These are phyloP conservation scores for Alternaria arbusti DNA, from an alignment of 2,329 filamentous ascomycete species.

Conservation along the genomic window DNA sequence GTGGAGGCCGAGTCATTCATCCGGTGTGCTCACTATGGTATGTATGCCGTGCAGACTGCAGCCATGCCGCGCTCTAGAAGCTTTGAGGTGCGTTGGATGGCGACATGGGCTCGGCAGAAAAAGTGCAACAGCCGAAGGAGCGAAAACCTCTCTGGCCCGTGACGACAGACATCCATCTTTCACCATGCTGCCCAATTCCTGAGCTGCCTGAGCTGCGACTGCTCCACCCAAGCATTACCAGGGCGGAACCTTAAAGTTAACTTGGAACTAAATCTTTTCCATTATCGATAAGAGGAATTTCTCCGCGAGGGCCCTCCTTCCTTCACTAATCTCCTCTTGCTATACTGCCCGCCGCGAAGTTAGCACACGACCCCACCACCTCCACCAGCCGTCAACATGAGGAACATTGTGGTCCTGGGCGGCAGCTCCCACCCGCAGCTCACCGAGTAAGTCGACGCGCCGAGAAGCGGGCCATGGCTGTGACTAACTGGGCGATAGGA, in stretches of 20 bases:
- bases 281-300: constrained; percentile 12
- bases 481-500: constrained; percentile 43
- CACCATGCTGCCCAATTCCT: constrained; percentile 46
- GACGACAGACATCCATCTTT: constrained; percentile 23
- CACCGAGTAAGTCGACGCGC: constrained; percentile 61
- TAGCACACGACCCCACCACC: neutral
- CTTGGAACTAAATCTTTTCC: constrained; percentile 4
- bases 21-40: neutral
- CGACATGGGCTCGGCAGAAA: constrained; percentile 10
- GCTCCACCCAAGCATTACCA: constrained; percentile 29
- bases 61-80: neutral
- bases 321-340: constrained; percentile 2
- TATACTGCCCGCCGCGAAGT: constrained; percentile 15
- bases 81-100: neutral
- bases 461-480: neutral
- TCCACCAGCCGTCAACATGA: constrained; percentile 70
- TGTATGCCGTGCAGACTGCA: neutral
- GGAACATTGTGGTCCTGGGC: constrained; percentile 92
- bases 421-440: constrained; percentile 91
- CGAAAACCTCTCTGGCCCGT: constrained; percentile 35
- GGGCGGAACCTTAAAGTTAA: constrained; percentile 14
- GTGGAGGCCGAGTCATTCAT: neutral
- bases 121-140: constrained; percentile 11
- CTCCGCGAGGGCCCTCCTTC: constrained; percentile 9
- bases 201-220: constrained; percentile 20